phyloP scores from a whole-genome alignment of 2,329 filamentous ascomycete species.

The Fusarium dimerum region DNA sequence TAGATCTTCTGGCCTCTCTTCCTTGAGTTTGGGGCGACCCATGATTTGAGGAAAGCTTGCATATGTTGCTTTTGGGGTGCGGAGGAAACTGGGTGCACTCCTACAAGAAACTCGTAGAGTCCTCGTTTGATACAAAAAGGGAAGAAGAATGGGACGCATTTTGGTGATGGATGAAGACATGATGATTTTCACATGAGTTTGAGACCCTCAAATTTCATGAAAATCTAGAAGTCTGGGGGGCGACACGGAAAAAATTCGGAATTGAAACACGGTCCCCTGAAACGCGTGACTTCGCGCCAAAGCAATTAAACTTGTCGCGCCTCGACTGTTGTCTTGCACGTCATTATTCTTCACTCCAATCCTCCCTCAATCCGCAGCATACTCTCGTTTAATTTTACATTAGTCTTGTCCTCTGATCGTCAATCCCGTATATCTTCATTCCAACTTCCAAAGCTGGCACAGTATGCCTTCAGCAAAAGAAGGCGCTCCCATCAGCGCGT shows the following conservation, averaged over 20 bases:
- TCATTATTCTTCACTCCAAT: conserved; percentile 10
- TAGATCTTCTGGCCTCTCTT: conserved; percentile 27
- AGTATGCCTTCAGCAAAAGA: conserved; percentile 52
- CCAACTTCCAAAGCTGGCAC: neutral
- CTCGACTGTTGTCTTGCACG: conserved; percentile 14
- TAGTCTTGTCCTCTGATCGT: neutral
- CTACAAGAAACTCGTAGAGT: conserved; percentile 46
- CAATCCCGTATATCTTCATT: neutral
- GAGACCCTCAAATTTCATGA: conserved; percentile 17
- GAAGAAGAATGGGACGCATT: conserved; percentile 55
- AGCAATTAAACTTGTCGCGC: conserved; percentile 28
- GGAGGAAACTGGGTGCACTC: conserved; percentile 22
- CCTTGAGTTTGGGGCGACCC: neutral
- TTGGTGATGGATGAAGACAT: neutral
- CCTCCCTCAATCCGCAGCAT: neutral
- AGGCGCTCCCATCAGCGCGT: conserved; percentile 67
- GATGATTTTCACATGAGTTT: conserved; percentile 12
- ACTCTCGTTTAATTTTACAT: neutral
- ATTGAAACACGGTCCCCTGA: conserved; percentile 7
- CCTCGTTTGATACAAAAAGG: conserved; percentile 73
- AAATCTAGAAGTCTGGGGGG: neutral
- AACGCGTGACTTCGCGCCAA: conserved; percentile 37
- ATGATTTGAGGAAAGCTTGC: conserved; percentile 5
- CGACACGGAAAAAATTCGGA: conserved; percentile 22
- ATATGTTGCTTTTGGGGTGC: conserved; percentile 22